A percentile compares a stretch with the other conserved stretches of the same genome.
These are phyloP conservation scores for Capsicum baccatum DNA, from an alignment of 257 asterid genomes.

Conservation along the genomic window DNA sequence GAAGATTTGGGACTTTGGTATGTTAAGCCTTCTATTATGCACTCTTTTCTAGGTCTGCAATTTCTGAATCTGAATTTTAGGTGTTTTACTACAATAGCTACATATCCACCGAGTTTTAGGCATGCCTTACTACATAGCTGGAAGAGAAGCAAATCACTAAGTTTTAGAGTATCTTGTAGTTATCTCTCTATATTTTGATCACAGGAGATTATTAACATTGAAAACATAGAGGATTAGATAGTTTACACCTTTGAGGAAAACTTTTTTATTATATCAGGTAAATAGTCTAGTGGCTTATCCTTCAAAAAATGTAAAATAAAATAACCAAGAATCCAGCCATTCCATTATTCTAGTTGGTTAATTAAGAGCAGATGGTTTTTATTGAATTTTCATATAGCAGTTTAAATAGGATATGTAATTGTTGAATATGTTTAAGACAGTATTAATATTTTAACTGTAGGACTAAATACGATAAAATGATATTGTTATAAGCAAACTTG, in stretches of 20 bases:
- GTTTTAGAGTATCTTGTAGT: not conserved
- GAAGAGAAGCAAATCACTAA: not conserved
- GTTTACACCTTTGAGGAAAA: not conserved
- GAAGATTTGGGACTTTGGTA: constrained; percentile 84
- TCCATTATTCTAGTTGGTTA: not conserved
- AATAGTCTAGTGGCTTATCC: not conserved
- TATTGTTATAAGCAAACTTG: constrained; percentile 14
- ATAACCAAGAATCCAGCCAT: not conserved
- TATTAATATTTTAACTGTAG: not conserved
- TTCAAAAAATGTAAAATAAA: not conserved
- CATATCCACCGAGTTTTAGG: not conserved
- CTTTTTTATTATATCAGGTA: not conserved
- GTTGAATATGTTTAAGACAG: not conserved
- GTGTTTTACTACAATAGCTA: not conserved
- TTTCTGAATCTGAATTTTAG: not conserved
- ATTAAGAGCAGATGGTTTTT: not conserved
- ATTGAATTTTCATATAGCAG: constrained; percentile 1
- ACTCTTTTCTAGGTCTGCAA: not conserved
- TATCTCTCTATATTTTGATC: not conserved
- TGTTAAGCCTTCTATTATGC: constrained; percentile 32
- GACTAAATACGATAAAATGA: constrained; percentile 3
- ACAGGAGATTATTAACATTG: not conserved
- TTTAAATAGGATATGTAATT: constrained; percentile 15
- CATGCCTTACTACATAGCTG: not conserved
- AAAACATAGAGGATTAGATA: not conserved